These are phyloP conservation scores for Parachaetomium inaequale DNA, from an alignment of 495 filamentous ascomycete species.

Conservation along the genomic window DNA sequence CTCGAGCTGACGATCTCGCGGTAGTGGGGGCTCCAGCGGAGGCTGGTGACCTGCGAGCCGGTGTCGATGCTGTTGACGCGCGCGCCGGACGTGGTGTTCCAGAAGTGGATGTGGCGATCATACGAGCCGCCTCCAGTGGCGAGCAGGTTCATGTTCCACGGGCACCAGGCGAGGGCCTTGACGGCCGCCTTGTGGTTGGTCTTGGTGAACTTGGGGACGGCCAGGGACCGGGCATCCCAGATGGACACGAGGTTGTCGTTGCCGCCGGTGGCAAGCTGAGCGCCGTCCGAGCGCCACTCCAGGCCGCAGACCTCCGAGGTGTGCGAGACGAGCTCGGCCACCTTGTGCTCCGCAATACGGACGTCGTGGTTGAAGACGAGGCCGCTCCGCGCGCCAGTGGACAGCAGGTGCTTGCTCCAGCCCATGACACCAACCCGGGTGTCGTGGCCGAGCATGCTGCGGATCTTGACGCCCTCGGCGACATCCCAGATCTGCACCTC, in stretches of 20 bases:
- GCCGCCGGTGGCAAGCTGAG: conserved; percentile 92
- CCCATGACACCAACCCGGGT: conserved; percentile 96
- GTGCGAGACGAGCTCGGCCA: conserved; percentile 92
- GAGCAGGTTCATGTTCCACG: conserved; percentile 95
- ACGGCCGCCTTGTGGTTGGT: conserved; percentile 98
- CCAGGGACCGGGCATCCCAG: conserved; percentile 93
- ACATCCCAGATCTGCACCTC: conserved; percentile 99
- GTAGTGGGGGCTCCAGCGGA: conserved; percentile 94
- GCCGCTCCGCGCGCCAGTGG: conserved; percentile 88
- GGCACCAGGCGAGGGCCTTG: conserved; percentile 98
- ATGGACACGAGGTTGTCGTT: conserved; percentile 99
- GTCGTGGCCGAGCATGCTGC: conserved; percentile 97
- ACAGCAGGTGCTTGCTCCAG: conserved; percentile 96
- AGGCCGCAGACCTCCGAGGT: conserved; percentile 97
- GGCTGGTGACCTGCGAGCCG: conserved; percentile 90
- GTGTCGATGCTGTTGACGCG: conserved; percentile 99
- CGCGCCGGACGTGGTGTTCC: conserved; percentile 96
- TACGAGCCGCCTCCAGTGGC: conserved; percentile 95
- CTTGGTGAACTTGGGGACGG: conserved; percentile 96
- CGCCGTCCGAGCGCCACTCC: conserved; percentile 93
- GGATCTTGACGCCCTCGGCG: conserved; percentile 87
- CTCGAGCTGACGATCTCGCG: conserved; percentile 96
- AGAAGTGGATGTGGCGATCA: conserved; percentile 98
- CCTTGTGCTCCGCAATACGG: conserved; percentile 94
- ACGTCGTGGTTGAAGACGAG: conserved; percentile 99